Base-by-base conservation (phyloP, 495 filamentous ascomycete genomes). In the Lasiosphaeria ovina region DNA sequence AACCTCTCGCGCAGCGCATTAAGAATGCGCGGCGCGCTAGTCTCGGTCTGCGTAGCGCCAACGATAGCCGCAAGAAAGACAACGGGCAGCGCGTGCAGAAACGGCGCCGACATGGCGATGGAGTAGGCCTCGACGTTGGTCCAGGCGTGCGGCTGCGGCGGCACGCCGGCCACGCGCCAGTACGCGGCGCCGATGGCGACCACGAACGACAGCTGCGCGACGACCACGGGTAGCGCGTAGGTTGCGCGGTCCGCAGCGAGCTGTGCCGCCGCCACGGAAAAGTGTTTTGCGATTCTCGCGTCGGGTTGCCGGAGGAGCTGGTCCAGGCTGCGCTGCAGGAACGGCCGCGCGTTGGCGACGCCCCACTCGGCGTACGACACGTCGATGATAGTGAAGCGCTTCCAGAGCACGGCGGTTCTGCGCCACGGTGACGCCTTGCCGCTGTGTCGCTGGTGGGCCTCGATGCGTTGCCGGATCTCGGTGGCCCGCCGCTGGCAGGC, bases 21-120 rank as follows among this genome's bases (percentile, higher is more conserved):
- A 6, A 64, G 47, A 12, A 60, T 53, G 12, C 40, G 35, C 3
- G 57, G 53, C 8, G 57, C 35, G 33, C 62, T 64, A 11, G 57
- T 56, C 38, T 64, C 57, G 33, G 62, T 64, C 40, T 64, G 62
- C 3, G 57, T 33, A 0, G 57, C 57, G 9, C 62, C 62, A 12
- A 64, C 59, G 16, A 64, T 35, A 24, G 62, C 62, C 24, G 53
- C 45, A 44, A 64, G 24, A 50, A 64, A 64, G 24, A 64, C 58
- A 14, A 54, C 62, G 0, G 62, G 57, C 4, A 60, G 8, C 24
- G 56, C 34, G 35, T 60, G 48, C 33, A 64, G 47, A 44, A 64
- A 64, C 1, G 62, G 62, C 4, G 62, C 62, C 6, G 62, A 64
- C 48, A 64, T 64, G 49, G 62, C 62, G 38, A 64, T 64, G 14